Conservation (phyloP, 768 basidiomycete genomes). For the Trametopsis cervina region DNA sequence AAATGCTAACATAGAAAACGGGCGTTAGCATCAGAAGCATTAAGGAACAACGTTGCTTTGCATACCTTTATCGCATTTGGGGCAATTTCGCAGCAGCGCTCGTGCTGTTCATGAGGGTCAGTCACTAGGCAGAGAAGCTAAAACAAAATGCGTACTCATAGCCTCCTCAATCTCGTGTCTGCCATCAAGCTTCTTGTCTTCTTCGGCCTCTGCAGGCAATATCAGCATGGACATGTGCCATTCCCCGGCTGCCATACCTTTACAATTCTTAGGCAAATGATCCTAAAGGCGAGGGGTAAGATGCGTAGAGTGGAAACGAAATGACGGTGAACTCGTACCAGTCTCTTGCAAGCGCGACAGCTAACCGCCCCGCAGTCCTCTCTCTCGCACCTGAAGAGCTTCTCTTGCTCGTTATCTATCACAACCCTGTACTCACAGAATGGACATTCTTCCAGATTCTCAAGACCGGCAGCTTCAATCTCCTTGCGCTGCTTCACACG, state of each 20-base stretch:
- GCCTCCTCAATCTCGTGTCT: constrained; percentile 85
- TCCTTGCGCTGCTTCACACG: constrained; percentile 74
- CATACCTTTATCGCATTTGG: constrained; percentile 74
- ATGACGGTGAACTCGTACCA: constrained; percentile 32
- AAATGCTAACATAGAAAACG: constrained; percentile 44
- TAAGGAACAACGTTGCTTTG: constrained; percentile 11
- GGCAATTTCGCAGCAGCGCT: constrained; percentile 85
- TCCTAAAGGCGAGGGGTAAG: constrained; percentile 52
- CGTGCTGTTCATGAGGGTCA: constrained; percentile 38
- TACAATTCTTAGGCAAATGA: constrained; percentile 75
- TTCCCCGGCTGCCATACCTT: constrained; percentile 39
- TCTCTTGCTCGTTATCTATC: constrained; percentile 41
- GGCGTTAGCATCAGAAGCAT: neutral
- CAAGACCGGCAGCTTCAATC: constrained; percentile 69
- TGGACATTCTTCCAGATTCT: constrained; percentile 83
- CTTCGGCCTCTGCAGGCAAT: constrained; percentile 53
- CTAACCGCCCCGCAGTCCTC: constrained; percentile 68
- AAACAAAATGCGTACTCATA: constrained; percentile 56
- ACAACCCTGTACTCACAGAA: constrained; percentile 80
- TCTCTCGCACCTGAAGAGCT: constrained; percentile 42
- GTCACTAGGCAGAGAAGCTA: constrained; percentile 3
- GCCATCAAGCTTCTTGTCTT: constrained; percentile 67
- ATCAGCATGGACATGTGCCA: constrained; percentile 12
- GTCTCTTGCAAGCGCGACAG: constrained; percentile 74
- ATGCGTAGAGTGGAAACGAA: neutral